These are phyloP conservation scores for Centrapalus pauciflorus DNA, from an alignment of 129 eudicot species.

Conservation along the genomic window DNA sequence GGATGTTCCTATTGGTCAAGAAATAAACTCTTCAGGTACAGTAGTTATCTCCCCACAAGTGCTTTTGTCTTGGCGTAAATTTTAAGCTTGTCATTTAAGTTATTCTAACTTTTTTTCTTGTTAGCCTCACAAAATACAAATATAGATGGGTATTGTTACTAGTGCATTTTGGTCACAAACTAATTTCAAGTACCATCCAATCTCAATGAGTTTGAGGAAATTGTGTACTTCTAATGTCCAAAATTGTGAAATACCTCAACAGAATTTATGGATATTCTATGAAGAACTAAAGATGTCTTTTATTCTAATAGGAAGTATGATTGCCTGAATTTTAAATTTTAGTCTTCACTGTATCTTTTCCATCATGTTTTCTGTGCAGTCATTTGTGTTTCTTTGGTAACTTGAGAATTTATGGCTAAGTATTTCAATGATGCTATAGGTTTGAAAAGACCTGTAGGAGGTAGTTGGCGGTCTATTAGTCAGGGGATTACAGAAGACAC, in stretches of 20 bases:
- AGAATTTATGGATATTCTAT: background rate
- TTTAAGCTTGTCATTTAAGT: background rate
- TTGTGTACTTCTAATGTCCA: background rate
- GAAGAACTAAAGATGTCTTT: background rate
- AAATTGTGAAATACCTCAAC: background rate
- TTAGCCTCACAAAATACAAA: background rate
- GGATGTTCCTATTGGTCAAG: conserved; percentile 91
- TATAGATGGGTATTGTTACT: background rate
- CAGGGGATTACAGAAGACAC: conserved; percentile 87
- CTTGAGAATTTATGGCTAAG: background rate
- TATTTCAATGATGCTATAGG: conserved; percentile 31
- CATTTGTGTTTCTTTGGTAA: background rate
- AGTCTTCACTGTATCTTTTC: background rate
- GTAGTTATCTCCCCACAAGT: background rate
- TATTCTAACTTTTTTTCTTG: background rate
- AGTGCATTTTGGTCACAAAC: background rate
- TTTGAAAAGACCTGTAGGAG: conserved; percentile 60
- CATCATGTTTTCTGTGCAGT: background rate
- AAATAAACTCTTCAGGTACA: conserved; percentile 69
- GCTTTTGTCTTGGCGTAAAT: background rate
- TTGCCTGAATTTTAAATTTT: background rate
- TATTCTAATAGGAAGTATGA: background rate
- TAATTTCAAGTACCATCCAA: background rate
- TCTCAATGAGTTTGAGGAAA: background rate
- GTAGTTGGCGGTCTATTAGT: conserved; percentile 84